Conservation (phyloP, 495 filamentous ascomycete genomes). For the Trichoderma orchidacearum region DNA sequence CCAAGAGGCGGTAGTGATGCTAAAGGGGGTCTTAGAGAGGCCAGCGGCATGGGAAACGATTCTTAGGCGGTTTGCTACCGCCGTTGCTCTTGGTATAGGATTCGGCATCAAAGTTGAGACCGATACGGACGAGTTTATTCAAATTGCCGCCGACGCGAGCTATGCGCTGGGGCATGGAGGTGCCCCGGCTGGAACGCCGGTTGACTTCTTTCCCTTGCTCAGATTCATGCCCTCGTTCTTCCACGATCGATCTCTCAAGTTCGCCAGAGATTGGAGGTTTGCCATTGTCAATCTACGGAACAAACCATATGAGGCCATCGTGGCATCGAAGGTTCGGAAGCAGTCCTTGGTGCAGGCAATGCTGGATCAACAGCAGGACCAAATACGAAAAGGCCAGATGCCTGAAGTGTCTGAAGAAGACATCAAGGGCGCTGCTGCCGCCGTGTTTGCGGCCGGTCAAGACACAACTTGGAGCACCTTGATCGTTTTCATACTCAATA, state of each 20-base stretch:
- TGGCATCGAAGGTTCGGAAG: neutral
- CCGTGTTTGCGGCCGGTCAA: constrained; percentile 27
- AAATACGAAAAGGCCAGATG: constrained; percentile 7
- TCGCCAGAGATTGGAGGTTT: constrained; percentile 13
- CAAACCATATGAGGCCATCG: neutral
- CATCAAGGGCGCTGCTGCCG: constrained; percentile 26
- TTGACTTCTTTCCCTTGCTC: constrained; percentile 27
- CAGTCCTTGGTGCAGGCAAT: constrained; percentile 11
- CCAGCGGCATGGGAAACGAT: constrained; percentile 3
- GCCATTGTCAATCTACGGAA: constrained; percentile 12
- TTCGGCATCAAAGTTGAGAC: constrained; percentile 28
- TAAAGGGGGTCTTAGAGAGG: neutral
- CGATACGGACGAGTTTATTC: constrained; percentile 27
- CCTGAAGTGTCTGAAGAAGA: constrained; percentile 23
- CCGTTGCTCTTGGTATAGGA: constrained; percentile 27
- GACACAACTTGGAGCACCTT: constrained; percentile 26
- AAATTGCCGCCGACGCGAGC: constrained; percentile 28
- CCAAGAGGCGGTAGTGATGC: constrained; percentile 9
- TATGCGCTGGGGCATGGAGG: constrained; percentile 29
- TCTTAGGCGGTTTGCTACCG: constrained; percentile 13
- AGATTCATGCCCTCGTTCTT: neutral
- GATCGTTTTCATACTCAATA: constrained; percentile 17
- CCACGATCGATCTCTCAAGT: neutral
- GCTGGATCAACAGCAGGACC: constrained; percentile 9
- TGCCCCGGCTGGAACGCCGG: constrained; percentile 23